Evolutionary conservation across 129 eudicot genomes (phyloP).

Genomic region (Gnaphalium uliginosum): DNA sequence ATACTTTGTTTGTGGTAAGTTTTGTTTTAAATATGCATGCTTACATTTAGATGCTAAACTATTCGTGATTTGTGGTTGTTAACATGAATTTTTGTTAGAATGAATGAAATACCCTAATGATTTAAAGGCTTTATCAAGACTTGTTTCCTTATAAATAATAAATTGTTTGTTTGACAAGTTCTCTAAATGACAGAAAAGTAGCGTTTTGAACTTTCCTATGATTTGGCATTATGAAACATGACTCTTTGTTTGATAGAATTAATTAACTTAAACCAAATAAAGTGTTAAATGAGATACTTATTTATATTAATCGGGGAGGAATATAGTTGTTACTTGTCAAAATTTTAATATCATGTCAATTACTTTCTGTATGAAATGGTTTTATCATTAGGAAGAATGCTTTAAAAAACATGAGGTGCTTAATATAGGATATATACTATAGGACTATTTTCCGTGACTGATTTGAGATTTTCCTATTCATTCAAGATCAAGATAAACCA

Average conservation of each 20-base stretch:
- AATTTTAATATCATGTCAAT: not conserved
- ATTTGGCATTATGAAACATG: too few species aligned
- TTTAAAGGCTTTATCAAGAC: too few species aligned
- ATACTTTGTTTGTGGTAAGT: not conserved
- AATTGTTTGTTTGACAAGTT: too few species aligned
- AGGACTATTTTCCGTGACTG: not conserved
- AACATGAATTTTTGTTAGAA: not conserved
- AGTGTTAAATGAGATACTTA: too few species aligned
- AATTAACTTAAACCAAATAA: too few species aligned
- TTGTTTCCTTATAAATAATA: too few species aligned
- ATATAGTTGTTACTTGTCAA: not conserved
- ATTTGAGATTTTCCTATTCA: not conserved
- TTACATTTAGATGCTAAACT: not conserved
- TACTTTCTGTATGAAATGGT: not conserved
- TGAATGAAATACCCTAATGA: too few species aligned
- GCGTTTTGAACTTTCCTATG: too few species aligned
- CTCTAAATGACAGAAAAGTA: too few species aligned
- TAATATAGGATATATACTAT: not conserved
- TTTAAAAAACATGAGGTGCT: not conserved
- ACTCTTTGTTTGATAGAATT: too few species aligned
- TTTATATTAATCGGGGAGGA: not conserved
- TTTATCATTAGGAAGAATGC: not conserved
- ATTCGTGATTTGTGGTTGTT: conserved; percentile 3
- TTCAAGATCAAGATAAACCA: not conserved
- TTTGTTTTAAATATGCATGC: not conserved